Base-by-base conservation (phyloP, 2,329 filamentous ascomycete genomes). In the Fusarium sp. region DNA sequence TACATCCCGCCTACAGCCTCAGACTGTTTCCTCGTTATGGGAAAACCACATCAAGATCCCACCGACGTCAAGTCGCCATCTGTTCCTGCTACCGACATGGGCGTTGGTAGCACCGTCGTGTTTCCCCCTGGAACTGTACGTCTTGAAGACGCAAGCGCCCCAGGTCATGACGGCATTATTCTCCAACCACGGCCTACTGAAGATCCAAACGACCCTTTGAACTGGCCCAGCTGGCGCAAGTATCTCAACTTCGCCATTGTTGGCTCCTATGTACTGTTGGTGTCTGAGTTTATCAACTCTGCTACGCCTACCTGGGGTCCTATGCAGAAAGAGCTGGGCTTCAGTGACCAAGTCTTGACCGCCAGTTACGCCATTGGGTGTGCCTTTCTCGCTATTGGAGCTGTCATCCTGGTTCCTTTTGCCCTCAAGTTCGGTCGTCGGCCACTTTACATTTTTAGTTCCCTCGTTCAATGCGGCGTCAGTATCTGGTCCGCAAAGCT, bases 231-330 rank as follows among this genome's bases (percentile, higher is more conserved):
- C 6, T n/a, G 32, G 23, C 60, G 70, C 10, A 77, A 77, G 50
- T 39, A 20, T 1, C 2, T 76, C 41, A 72, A 77, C 18, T 76
- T 94, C 50, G 68, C 81, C 2, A 81, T 92, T 56, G 91, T 92
- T 1, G 86, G 92, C 67, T 79, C 89, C 8, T 91, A 95, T 76
- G 88, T 91, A 3, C 84, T 93, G 13, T 83, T 95, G 23, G 88
- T 90, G 8, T 95, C 93, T 82, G 83, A 94, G 69, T 90, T 93
- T 20, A 45, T 45, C 43, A 25, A 45, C 20, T 20, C 43, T 25
- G 43, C 43, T 20, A n/a, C 16, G 2, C 43, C 43, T 5, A 45
- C 43, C n/a, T 45, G 43, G 43, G 43, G n/a, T 25, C 43, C 43
- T 5, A 45, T 27, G 66, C 64, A 66, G 25, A 63, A 64, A n/a